A percentile compares a stretch with the other conserved stretches of the same genome.
phyloP scores from a whole-genome alignment of 1,284 basidiomycete genomes.

The Ganoderma leucocontextum region DNA sequence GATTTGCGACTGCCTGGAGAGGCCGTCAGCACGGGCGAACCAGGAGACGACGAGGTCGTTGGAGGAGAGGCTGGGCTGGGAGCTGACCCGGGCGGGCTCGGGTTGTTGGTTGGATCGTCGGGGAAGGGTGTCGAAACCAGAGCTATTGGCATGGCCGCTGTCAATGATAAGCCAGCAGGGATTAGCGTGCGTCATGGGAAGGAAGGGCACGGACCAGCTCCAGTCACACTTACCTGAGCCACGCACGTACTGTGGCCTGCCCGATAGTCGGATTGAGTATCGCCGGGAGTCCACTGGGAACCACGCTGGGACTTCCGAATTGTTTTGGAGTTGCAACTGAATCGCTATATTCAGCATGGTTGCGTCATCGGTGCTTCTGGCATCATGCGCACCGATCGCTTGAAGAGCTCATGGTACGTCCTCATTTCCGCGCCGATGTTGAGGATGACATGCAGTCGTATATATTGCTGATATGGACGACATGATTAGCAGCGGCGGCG shows the following conservation, averaged over 20 bases:
- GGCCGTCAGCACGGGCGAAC: conserved; percentile 22
- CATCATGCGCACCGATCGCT: conserved; percentile 56
- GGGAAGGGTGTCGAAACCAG: conserved; percentile 23
- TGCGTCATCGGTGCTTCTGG: conserved; percentile 10
- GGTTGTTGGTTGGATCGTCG: conserved; percentile 28
- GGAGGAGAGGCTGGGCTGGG: conserved; percentile 25
- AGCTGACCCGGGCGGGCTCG: conserved; percentile 28
- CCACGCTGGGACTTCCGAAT: conserved; percentile 46
- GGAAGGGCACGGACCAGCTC: background rate
- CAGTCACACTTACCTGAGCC: conserved; percentile 23
- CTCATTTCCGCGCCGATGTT: conserved; percentile 53
- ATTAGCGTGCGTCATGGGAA: conserved; percentile 16
- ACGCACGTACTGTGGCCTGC: conserved; percentile 36
- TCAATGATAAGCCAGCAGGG: conserved; percentile 2
- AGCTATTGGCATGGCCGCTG: conserved; percentile 27
- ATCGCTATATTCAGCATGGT: conserved; percentile 20
- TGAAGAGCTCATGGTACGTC: conserved; percentile 57
- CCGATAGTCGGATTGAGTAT: conserved; percentile 47
- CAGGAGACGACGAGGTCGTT: conserved; percentile 23
- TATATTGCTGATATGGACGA: conserved; percentile 51
- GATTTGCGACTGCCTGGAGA: conserved; percentile 30
- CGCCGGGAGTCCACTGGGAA: conserved; percentile 45
- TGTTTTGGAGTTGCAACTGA: conserved; percentile 40
- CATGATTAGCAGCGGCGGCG: conserved; percentile 19
- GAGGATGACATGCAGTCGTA: conserved; percentile 67